phyloP scores from a whole-genome alignment of 257 asterid species.

The Penstemon eatonii region DNA sequence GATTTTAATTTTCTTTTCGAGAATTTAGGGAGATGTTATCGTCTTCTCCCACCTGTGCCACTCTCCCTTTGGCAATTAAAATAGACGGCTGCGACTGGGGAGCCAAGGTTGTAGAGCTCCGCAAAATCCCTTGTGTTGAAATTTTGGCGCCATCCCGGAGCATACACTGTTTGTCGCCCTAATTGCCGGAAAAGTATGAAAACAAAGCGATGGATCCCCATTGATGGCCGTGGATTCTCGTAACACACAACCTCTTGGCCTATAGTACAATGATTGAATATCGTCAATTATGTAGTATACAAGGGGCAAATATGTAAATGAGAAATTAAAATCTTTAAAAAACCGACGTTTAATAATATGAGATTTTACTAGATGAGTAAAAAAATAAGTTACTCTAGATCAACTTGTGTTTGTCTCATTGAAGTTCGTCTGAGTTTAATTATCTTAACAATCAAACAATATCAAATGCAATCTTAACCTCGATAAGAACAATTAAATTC shows the following conservation, averaged over 20 bases:
- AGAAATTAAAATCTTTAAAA: too few relatives aligned
- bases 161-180: conserved; percentile 52
- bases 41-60: conserved; percentile 52
- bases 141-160: conserved; percentile 66
- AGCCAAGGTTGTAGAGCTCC: conserved; percentile 58
- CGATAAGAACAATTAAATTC: too few relatives aligned
- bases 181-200: conserved; percentile 51
- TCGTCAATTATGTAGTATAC: neutral
- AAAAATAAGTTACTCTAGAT: too few relatives aligned
- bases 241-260: conserved; percentile 65
- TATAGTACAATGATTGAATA: conserved; percentile 7
- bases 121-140: conserved; percentile 57
- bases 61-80: conserved; percentile 56
- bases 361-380: too few relatives aligned
- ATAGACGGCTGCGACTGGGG: conserved; percentile 54
- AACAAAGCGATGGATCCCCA: conserved; percentile 63
- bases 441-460: too few relatives aligned
- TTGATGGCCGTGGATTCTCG: conserved; percentile 59
- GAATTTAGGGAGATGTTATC: neutral
- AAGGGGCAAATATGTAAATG: neutral
- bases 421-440: too few relatives aligned
- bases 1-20: too few relatives aligned
- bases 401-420: too few relatives aligned
- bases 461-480: too few relatives aligned
- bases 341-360: too few relatives aligned